These are phyloP conservation scores for Eucalyptus erythrocorys DNA, from an alignment of 345 rosid genomes.

Conservation along the genomic window DNA sequence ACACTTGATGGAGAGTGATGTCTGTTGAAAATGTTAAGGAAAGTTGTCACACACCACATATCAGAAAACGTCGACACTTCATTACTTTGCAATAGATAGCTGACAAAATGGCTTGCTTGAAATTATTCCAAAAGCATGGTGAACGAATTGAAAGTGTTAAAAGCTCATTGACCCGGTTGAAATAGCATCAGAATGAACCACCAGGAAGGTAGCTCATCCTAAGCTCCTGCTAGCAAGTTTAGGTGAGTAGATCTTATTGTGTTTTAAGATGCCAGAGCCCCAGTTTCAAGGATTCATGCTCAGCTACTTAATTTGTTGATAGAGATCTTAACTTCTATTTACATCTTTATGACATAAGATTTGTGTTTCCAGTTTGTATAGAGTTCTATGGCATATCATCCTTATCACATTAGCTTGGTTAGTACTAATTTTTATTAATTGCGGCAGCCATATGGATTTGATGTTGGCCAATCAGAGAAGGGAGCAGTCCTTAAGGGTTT, in stretches of 20 bases:
- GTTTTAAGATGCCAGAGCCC: not conserved
- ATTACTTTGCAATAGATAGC: not conserved
- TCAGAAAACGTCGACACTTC: not conserved
- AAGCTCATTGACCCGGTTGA: not conserved
- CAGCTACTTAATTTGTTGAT: not conserved
- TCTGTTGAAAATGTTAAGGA: too few species aligned
- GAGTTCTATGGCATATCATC: not conserved
- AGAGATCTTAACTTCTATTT: not conserved
- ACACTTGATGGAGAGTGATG: not conserved
- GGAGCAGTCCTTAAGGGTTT: slow-evolving; percentile 86
- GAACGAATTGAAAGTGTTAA: not conserved
- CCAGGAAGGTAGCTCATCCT: not conserved
- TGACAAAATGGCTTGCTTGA: not conserved
- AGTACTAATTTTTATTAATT: not conserved
- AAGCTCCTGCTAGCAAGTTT: not conserved
- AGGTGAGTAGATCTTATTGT: not conserved
- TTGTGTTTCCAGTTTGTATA: not conserved
- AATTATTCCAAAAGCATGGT: not conserved
- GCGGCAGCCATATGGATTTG: slow-evolving; percentile 90
- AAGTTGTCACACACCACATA: not conserved
- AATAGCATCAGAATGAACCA: not conserved
- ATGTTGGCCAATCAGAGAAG: slow-evolving; percentile 86
- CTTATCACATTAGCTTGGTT: not conserved
- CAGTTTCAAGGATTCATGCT: not conserved
- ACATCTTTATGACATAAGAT: not conserved